Conservation (phyloP, 768 basidiomycete species). For the Leucocoprinus sp. region DNA sequence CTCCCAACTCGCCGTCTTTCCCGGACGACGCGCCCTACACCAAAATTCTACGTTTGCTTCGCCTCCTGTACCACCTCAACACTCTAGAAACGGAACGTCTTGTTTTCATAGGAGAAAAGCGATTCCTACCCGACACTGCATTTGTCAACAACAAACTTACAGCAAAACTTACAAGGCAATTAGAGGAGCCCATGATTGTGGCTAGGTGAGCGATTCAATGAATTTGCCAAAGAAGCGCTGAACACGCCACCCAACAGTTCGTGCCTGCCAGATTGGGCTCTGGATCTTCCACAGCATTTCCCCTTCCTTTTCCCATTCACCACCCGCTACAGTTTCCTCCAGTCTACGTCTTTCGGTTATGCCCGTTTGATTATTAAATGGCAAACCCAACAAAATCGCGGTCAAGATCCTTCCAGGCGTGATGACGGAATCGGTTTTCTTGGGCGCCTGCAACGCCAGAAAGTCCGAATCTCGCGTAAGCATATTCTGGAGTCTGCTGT, state of each 20-base stretch:
- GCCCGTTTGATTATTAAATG: conserved; percentile 91
- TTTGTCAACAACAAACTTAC: conserved; percentile 98
- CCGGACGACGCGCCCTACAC: conserved; percentile 80
- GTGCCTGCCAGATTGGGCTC: conserved; percentile 95
- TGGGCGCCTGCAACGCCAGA: conserved; percentile 88
- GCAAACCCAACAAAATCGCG: conserved; percentile 81
- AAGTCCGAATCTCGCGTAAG: conserved; percentile 92
- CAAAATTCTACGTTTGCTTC: conserved; percentile 84
- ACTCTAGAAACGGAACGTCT: conserved; percentile 61
- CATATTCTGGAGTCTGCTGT: conserved; percentile 93
- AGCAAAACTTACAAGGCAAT: conserved; percentile 92
- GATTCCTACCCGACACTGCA: conserved; percentile 65
- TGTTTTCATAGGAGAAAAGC: conserved; percentile 38
- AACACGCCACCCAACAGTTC: conserved; percentile 41
- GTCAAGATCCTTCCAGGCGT: conserved; percentile 70
- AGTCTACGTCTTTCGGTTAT: conserved; percentile 97
- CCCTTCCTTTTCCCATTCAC: conserved; percentile 99
- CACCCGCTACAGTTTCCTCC: conserved; percentile 93
- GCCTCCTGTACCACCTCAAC: conserved; percentile 81
- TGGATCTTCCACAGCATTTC: conserved; percentile 93
- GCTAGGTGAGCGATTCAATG: conserved; percentile 57
- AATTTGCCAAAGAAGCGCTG: conserved; percentile 5
- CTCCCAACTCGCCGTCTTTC: conserved; percentile 66
- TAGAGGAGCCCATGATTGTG: conserved; percentile 99
- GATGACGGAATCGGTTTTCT: conserved; percentile 91